Base-by-base conservation (phyloP, 176 grass and related monocot species). In the Canna indica region DNA sequence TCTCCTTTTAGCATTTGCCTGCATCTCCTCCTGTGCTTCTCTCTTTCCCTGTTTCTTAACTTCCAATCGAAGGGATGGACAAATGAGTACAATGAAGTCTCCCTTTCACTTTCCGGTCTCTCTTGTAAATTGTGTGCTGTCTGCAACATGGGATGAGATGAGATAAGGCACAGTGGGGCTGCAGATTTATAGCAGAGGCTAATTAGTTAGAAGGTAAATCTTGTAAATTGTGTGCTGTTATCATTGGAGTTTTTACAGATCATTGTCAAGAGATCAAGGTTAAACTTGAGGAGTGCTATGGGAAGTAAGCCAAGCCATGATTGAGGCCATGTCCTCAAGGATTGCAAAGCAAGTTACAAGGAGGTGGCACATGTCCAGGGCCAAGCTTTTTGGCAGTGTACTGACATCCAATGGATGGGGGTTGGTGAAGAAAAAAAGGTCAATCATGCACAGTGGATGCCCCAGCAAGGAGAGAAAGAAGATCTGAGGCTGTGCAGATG, bases 1-100 rank as follows among this genome's bases (percentile, higher is more conserved):
- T 0, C 81, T 72, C 59, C 86, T 91, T 73, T 87, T 87, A 39
- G 27, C 41, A 64, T 64, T 78, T 17, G 46, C 47, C 69, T 85
- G 68, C 81, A 84, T 90, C 39, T 63, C 82, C 44, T 31, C 62
- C 79, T 45, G 27, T 36, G 1, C 11, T 56, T 28, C 36, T 70
- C 28, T 65, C 36, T 63, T 31, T 47, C 68, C 59, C 31, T 77
- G 20, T 72, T n/a, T 25, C 36, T 79, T 47, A 15, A 10, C 68
- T 70, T 47, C 7, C 24, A 70, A 32, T 30, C 26, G 42, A 70
- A 70, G 68, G 14, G 32, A 70, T 2, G 24, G 15, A 30, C 25
- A 30, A 31, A 32, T 70, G 42, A 31, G 25, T 17, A 12, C n/a
- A 64, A 15, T 5, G 30, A 18, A 33, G 60, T 16, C 17, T 54